Conservation (phyloP, 768 basidiomycete species). For the Mycena leptocephala region DNA sequence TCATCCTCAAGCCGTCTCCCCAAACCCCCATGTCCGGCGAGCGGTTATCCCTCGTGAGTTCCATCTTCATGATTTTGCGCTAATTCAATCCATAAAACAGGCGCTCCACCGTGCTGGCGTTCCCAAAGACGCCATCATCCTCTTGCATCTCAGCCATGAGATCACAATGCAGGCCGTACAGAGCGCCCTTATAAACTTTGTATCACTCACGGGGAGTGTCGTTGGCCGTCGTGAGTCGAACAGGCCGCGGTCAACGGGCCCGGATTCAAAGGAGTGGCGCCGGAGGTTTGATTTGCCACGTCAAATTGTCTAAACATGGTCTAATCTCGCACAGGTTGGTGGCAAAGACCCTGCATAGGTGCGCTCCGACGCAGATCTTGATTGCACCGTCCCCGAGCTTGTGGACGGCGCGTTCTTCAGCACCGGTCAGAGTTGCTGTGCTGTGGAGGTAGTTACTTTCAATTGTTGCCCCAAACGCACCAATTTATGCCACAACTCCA, state of each 20-base stretch:
- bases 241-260: slow-evolving; percentile 74
- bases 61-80: not conserved
- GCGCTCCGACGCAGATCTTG: slow-evolving; percentile 85
- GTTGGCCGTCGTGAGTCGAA: slow-evolving; percentile 80
- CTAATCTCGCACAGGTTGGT: slow-evolving; percentile 74
- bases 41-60: slow-evolving; percentile 72
- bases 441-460: too few relatives aligned
- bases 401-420: slow-evolving; percentile 97
- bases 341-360: slow-evolving; percentile 99
- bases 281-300: slow-evolving; percentile 75
- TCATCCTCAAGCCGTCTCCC: slow-evolving; percentile 95
- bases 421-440: too few relatives aligned
- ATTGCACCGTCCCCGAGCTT: too few relatives aligned
- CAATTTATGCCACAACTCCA: too few relatives aligned
- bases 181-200: slow-evolving; percentile 81
- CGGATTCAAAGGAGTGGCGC: slow-evolving; percentile 89
- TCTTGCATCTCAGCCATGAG: slow-evolving; percentile 81
- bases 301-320: not conserved
- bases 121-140: slow-evolving; percentile 81
- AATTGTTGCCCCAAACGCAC: too few relatives aligned
- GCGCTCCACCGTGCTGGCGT: slow-evolving; percentile 79
- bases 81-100: not conserved
- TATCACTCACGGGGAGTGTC: slow-evolving; percentile 93
- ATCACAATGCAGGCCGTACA: slow-evolving; percentile 74
- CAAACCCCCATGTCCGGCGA: slow-evolving; percentile 95